Evolutionary conservation across 352 stramenopile genomes (phyloP).

Genomic region (Phytophthora chlamydospora): DNA sequence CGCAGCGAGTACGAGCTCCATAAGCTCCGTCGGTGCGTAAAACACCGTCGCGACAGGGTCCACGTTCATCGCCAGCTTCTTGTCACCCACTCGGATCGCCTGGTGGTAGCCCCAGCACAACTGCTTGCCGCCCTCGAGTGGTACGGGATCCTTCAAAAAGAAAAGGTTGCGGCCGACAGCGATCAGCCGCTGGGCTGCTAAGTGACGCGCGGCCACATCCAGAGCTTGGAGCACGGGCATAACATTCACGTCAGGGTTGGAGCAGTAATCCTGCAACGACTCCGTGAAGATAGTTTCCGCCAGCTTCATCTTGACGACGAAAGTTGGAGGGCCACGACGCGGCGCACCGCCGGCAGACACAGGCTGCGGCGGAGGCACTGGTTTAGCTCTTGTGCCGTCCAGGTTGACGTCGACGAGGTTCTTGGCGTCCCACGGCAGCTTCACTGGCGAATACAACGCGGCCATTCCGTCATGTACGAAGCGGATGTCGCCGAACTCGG

Average conservation of each 20-base stretch:
- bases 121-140: slow-evolving; percentile 67
- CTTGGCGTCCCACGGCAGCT: slow-evolving; percentile 62
- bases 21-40: slow-evolving; percentile 40
- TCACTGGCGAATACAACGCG: slow-evolving; percentile 54
- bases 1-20: slow-evolving; percentile 43
- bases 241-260: slow-evolving; percentile 62
- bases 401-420: slow-evolving; percentile 62
- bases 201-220: slow-evolving; percentile 71
- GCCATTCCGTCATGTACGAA: slow-evolving; percentile 74
- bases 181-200: slow-evolving; percentile 63
- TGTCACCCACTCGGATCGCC: slow-evolving; percentile 57
- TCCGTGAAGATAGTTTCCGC: slow-evolving; percentile 62
- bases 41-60: slow-evolving; percentile 64
- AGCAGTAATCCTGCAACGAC: slow-evolving; percentile 53
- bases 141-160: slow-evolving; percentile 61
- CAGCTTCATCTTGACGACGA: slow-evolving; percentile 74
- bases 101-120: slow-evolving; percentile 82
- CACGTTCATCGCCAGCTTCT: slow-evolving; percentile 59
- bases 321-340: slow-evolving; percentile 50
- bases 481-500: slow-evolving; percentile 56
- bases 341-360: slow-evolving; percentile 26
- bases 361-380: slow-evolving; percentile 18
- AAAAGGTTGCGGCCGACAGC: slow-evolving; percentile 77
- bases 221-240: slow-evolving; percentile 72
- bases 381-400: slow-evolving; percentile 34